Evolutionary conservation across 2,329 filamentous ascomycete species (phyloP), one percentile per base, ranked within the genome.

Genomic region (Neonectria ditissima): DNA sequence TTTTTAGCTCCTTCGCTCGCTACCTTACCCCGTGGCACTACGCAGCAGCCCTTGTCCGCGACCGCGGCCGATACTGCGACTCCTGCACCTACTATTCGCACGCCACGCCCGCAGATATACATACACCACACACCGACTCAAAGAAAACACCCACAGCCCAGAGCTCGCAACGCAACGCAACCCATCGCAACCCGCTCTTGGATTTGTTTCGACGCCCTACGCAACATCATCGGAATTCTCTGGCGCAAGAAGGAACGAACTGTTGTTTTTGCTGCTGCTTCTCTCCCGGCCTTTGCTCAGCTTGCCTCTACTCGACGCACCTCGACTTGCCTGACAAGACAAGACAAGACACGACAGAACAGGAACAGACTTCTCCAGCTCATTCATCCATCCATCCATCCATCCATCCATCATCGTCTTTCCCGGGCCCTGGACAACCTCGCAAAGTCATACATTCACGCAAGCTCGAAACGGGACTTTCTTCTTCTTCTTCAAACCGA

Each of bases 61-160:
- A 55, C 58, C 56, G 55, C 57, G 55, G 51, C 53, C 43, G 28
- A 26, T 62, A 52, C 52, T 63, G 55, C 51, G 65, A 65, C 52
- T 65, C 68, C 56, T 48, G 52, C 59, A 43, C 55, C 43, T 59
- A 54, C 61, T 72, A 72, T 68, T 50, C 59, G 45, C 53, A 72
- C 70, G 69, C 70, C 70, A 60, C 50, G 34, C 50, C 59, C 24
- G 48, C 13, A 39, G 48, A 47, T 60, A 68, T 65, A 63, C 69
- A 71, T 72, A 68, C 67, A 70, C 69, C 67, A 58, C 59, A 62
- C 68, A 72, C 69, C 66, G 62, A 68, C 66, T 66, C 65, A 53
- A 63, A 34, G n/a, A n/a, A 70, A 65, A 65, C 61, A 58, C 51
- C 60, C 41, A 59, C 47, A 53, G n/a, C 24, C 47, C 28, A 50